Evolutionary conservation across 2,329 filamentous ascomycete genomes (phyloP).

Genomic region (Plenodomus biglobosus): DNA sequence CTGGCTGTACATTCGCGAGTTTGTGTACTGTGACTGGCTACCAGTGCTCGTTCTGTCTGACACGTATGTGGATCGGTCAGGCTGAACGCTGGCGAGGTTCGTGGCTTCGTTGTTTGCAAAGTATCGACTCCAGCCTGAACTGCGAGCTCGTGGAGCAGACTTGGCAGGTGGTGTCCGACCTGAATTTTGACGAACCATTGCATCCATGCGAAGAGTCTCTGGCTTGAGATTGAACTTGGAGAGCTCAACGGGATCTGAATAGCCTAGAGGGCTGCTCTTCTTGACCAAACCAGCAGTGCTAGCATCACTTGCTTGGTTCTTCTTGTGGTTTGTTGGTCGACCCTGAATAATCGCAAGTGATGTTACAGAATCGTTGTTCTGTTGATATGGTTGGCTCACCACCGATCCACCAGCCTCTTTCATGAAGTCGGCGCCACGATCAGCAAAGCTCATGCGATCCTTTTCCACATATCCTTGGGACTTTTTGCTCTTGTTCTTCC

Average conservation of each 20-base stretch:
- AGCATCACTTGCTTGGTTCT: conserved; percentile 59
- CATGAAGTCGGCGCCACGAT: conserved; percentile 56
- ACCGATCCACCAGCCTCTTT: conserved; percentile 52
- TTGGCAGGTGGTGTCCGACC: conserved; percentile 27
- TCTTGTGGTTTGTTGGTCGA: conserved; percentile 55
- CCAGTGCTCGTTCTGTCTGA: conserved; percentile 44
- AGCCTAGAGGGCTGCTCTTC: conserved; percentile 50
- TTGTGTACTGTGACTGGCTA: conserved; percentile 53
- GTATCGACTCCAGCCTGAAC: conserved; percentile 76
- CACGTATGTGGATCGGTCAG: conserved; percentile 50
- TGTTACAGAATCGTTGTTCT: conserved; percentile 41
- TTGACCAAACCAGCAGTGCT: conserved; percentile 63
- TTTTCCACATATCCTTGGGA: conserved; percentile 52
- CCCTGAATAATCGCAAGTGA: conserved; percentile 57
- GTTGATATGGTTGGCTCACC: conserved; percentile 35
- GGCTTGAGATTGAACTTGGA: conserved; percentile 45
- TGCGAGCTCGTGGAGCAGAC: conserved; percentile 45
- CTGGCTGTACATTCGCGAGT: conserved; percentile 54
- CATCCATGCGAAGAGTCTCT: conserved; percentile 23
- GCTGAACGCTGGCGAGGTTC: conserved; percentile 59
- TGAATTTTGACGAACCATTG: conserved; percentile 39
- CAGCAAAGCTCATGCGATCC: conserved; percentile 53
- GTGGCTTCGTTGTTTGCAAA: conserved; percentile 72
- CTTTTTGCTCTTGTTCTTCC: conserved; percentile 60
- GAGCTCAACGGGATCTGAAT: conserved; percentile 48